A percentile compares a stretch with the other conserved stretches of the same genome.
Conservation (phyloP, 169 alveolate species). For the Eimeria nieschulzi region DNA sequence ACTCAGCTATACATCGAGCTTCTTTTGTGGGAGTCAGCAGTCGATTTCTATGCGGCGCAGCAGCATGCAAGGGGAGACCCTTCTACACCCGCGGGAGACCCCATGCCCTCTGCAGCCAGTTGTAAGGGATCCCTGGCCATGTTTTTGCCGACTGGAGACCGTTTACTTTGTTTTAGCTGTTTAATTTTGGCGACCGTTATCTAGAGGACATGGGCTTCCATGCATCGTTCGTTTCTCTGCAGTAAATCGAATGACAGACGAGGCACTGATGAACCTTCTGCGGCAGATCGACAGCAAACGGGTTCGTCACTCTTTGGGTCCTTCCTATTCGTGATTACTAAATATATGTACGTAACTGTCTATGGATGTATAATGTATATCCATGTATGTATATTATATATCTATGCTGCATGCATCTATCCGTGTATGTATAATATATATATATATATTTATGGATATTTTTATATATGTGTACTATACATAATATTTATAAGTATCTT, state of each 20-base stretch:
- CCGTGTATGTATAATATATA: too few species aligned
- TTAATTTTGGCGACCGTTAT: too few species aligned
- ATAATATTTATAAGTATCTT: too few species aligned
- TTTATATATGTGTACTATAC: too few species aligned
- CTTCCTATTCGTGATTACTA: not conserved
- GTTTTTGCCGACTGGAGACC: too few species aligned
- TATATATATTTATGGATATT: too few species aligned
- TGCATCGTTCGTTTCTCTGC: not conserved
- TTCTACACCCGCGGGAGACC: too few species aligned
- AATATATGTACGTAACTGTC: not conserved
- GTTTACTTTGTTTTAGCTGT: too few species aligned
- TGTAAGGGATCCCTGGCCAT: too few species aligned
- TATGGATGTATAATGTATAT: not conserved
- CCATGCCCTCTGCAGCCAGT: too few species aligned
- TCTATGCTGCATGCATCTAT: not conserved
- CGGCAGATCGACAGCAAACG: conserved; percentile 11
- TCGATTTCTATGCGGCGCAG: not conserved
- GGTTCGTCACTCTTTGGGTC: conserved; percentile 7
- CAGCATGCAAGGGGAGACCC: too few species aligned
- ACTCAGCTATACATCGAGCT: conserved; percentile 72
- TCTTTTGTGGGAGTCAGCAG: conserved; percentile 58
- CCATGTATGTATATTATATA: not conserved
- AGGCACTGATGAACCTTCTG: conserved; percentile 22
- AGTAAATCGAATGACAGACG: conserved; percentile 27
- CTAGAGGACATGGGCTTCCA: too few species aligned